phyloP scores from a whole-genome alignment of 345 rosid species.

The Heritiera littoralis region DNA sequence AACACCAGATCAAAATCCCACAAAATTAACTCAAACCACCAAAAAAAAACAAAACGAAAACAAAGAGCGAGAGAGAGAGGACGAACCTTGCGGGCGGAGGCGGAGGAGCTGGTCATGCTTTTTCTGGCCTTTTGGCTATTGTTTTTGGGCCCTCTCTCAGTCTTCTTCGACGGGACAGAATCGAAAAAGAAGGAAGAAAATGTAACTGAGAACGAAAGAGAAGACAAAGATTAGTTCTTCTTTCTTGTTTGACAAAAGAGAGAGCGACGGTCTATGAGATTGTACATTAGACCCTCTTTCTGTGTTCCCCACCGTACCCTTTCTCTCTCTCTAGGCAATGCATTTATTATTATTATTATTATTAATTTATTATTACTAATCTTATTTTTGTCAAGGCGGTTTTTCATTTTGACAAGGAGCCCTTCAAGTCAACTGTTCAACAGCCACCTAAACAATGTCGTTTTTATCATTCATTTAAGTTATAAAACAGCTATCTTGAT shows the following conservation, averaged over 20 bases:
- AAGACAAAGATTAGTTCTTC: not conserved
- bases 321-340: too few relatives aligned
- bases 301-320: too few relatives aligned
- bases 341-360: too few relatives aligned
- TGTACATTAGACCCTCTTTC: not conserved
- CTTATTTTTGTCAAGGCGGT: not conserved
- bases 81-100: slow-evolving; percentile 1
- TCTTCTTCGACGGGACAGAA: not conserved
- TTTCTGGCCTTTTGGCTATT: slow-evolving; percentile 3
- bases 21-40: not conserved
- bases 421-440: not conserved
- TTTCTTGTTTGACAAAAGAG: too few relatives aligned
- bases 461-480: not conserved
- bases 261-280: not conserved
- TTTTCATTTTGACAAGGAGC: not conserved
- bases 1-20: not conserved
- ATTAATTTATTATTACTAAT: too few relatives aligned
- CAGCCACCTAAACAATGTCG: not conserved
- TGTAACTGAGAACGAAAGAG: not conserved
- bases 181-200: not conserved
- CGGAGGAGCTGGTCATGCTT: slow-evolving; percentile 8
- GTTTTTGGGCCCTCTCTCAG: not conserved
- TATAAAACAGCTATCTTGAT: too few relatives aligned
- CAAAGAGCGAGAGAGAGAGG: not conserved
- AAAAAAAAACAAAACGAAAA: not conserved